phyloP scores from a whole-genome alignment of 768 basidiomycete genomes.

The Tephrocybe sp. region DNA sequence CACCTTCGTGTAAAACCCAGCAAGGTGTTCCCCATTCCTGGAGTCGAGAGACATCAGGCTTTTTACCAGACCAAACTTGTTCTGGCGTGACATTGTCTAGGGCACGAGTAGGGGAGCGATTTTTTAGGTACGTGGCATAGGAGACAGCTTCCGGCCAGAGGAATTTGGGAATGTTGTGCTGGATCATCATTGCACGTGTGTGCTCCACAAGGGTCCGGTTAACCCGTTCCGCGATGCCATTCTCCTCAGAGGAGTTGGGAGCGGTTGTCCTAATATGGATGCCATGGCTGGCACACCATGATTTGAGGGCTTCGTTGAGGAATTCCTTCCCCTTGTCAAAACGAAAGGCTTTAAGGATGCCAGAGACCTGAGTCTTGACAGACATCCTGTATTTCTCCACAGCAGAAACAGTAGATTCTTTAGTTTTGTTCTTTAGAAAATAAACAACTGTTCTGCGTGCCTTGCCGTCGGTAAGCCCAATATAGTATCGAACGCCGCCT shows the following conservation, averaged over 20 bases:
- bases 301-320: no score
- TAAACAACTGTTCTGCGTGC: constrained; percentile 4
- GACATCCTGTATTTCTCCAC: constrained; percentile 7
- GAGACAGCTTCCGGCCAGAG: no score
- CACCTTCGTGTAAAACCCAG: constrained; percentile 2
- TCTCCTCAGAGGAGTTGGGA: no score
- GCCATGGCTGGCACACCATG: no score
- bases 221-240: no score
- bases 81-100: no score
- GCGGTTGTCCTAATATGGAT: no score
- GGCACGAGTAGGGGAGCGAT: no score
- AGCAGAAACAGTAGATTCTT: constrained; percentile 3
- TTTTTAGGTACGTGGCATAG: no score
- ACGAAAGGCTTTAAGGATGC: background rate
- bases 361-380: constrained; percentile 2
- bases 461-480: constrained; percentile 26
- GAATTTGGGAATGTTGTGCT: background rate
- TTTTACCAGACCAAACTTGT: background rate
- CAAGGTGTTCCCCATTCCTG: background rate
- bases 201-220: no score
- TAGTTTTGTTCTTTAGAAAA: constrained; percentile 11
- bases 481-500: constrained; percentile 22
- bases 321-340: no score
- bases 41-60: background rate
- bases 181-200: background rate